phyloP scores from a whole-genome alignment of 2,329 filamentous ascomycete genomes.

The Mollisiaceae sp. region DNA sequence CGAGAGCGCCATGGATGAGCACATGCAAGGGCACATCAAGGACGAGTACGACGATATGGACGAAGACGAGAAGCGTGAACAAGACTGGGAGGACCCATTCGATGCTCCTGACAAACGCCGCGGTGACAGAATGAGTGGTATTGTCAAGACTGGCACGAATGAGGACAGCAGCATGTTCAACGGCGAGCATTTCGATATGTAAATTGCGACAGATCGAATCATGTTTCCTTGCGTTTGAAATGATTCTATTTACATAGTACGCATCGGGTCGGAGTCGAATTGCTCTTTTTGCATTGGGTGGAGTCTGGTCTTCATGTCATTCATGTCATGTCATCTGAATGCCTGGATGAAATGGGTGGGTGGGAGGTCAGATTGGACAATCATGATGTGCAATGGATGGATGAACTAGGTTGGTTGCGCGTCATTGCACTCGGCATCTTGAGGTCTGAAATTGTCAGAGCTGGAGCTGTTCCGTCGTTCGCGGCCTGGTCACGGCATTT shows the following conservation, averaged over 20 bases:
- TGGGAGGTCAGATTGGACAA: slow-evolving; percentile 8
- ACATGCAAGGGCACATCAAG: slow-evolving; percentile 62
- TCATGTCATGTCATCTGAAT: slow-evolving; percentile 7
- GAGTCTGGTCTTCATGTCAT: slow-evolving; percentile 27
- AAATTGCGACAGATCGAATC: slow-evolving; percentile 40
- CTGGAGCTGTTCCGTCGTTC: not conserved
- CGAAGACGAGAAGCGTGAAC: slow-evolving; percentile 57
- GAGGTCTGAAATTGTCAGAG: slow-evolving; percentile 8
- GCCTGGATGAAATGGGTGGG: slow-evolving; percentile 11
- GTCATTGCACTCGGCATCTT: not conserved
- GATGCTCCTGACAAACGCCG: slow-evolving; percentile 52
- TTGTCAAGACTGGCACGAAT: slow-evolving; percentile 60
- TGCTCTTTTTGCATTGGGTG: slow-evolving; percentile 35
- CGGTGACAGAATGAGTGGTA: slow-evolving; percentile 66
- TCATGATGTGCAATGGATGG: slow-evolving; percentile 7
- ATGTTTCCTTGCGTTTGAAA: slow-evolving; percentile 27
- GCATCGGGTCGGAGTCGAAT: slow-evolving; percentile 37
- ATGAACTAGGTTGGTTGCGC: slow-evolving; percentile 9
- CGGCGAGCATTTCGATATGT: slow-evolving; percentile 67
- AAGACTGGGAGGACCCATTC: slow-evolving; percentile 43
- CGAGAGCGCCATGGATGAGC: slow-evolving; percentile 90
- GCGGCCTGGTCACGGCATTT: not conserved
- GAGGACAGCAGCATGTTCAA: slow-evolving; percentile 66
- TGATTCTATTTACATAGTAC: slow-evolving; percentile 35
- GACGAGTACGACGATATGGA: slow-evolving; percentile 66